Evolutionary conservation across 1,284 basidiomycete genomes (phyloP).

Genomic region (Polyporus tsugae): DNA sequence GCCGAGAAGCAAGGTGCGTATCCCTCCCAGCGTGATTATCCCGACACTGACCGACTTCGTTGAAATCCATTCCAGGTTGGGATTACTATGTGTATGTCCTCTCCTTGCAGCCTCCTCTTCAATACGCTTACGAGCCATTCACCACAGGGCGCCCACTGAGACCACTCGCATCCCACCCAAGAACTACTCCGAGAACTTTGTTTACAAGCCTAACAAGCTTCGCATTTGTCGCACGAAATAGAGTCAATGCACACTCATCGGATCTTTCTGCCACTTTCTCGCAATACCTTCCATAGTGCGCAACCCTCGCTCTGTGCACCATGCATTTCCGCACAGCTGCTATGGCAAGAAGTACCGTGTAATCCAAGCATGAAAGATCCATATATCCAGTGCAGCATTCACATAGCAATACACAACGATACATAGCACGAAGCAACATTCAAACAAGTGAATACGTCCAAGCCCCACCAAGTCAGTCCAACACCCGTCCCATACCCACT

Average conservation of each 20-base stretch:
- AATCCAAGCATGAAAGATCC: constrained; percentile 6
- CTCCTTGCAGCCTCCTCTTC: neutral
- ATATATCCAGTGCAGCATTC: constrained; percentile 10
- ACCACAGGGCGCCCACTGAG: constrained; percentile 70
- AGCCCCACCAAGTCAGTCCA: neutral
- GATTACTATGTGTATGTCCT: constrained; percentile 76
- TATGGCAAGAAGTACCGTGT: neutral
- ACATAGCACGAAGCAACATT: constrained; percentile 19
- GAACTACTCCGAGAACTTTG: constrained; percentile 93
- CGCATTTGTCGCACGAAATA: constrained; percentile 95
- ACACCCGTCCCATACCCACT: neutral
- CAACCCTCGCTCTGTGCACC: neutral
- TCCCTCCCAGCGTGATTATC: no score
- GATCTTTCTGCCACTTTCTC: neutral
- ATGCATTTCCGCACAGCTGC: neutral
- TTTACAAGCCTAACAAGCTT: constrained; percentile 84
- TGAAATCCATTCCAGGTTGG: constrained; percentile 57
- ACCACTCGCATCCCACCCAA: constrained; percentile 86
- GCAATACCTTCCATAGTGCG: no score
- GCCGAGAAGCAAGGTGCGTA: constrained; percentile 87
- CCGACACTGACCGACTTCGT: neutral
- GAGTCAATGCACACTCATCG: constrained; percentile 32
- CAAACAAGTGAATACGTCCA: neutral
- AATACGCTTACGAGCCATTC: constrained; percentile 32
- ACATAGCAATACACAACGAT: constrained; percentile 26